phyloP scores from a whole-genome alignment of 768 basidiomycete genomes.

The Pleurotus tuber-regium region DNA sequence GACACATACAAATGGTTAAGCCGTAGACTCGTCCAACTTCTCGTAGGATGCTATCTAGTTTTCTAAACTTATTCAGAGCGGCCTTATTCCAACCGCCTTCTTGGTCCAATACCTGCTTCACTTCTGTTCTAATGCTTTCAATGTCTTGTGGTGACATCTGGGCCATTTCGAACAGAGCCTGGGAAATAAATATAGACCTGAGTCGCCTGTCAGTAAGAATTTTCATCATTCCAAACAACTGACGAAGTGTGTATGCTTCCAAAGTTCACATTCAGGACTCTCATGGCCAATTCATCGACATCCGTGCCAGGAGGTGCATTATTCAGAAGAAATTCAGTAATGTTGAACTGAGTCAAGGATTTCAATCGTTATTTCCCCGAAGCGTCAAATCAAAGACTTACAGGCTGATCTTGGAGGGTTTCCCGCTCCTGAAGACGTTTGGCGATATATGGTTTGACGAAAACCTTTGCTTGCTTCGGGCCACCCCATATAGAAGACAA shows the following conservation, averaged over 20 bases:
- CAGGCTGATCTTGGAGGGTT: conserved; percentile 23
- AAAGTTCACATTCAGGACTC: conserved; percentile 38
- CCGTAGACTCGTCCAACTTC: conserved; percentile 34
- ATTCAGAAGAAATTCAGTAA: conserved; percentile 28
- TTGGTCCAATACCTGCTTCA: conserved; percentile 28
- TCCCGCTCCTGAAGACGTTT: conserved; percentile 23
- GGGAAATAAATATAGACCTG: conserved; percentile 35
- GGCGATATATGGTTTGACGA: conserved; percentile 28
- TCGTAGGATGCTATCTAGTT: conserved; percentile 33
- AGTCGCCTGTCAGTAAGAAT: neutral
- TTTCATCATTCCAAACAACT: conserved; percentile 9
- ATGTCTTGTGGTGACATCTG: conserved; percentile 25
- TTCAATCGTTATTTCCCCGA: neutral
- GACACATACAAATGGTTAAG: conserved; percentile 28
- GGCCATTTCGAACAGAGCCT: conserved; percentile 32
- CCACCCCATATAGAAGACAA: conserved; percentile 32
- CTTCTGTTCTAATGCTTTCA: conserved; percentile 29
- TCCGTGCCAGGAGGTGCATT: conserved; percentile 26
- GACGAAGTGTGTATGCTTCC: conserved; percentile 39
- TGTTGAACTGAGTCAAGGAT: conserved; percentile 16
- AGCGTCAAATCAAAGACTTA: conserved; percentile 14
- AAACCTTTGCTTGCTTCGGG: conserved; percentile 26
- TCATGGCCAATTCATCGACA: conserved; percentile 27
- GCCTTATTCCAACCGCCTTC: conserved; percentile 36
- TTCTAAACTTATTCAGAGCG: conserved; percentile 29